Conservation (phyloP, 352 stramenopile species). For the Phytophthora litchii region DNA sequence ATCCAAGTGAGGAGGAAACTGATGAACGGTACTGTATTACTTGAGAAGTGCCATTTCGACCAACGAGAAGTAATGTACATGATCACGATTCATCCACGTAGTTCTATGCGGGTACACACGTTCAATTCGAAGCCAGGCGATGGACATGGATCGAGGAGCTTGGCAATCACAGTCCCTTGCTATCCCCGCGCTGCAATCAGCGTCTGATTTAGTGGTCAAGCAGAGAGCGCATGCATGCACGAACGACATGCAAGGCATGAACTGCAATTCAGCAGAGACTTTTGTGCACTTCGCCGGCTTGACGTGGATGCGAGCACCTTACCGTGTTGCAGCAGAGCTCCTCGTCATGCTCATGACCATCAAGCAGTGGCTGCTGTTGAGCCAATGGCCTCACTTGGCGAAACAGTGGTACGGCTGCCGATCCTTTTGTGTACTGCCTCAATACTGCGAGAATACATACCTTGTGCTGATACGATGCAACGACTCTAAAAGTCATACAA, state of each 20-base stretch:
- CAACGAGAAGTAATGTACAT: too few relatives aligned
- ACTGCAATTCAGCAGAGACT: not conserved
- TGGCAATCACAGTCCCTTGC: constrained; percentile 11
- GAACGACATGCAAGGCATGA: not conserved
- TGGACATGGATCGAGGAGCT: not conserved
- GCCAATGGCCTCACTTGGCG: constrained; percentile 15
- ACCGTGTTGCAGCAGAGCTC: constrained; percentile 8
- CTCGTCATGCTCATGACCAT: constrained; percentile 6
- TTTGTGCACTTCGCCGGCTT: not conserved
- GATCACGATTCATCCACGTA: too few relatives aligned
- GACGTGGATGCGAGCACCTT: constrained; percentile 12
- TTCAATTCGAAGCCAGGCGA: not conserved
- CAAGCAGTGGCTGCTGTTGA: constrained; percentile 9
- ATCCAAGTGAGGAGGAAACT: too few relatives aligned
- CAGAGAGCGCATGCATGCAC: not conserved
- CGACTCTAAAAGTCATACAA: not conserved
- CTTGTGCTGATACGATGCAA: not conserved
- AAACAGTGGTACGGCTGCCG: not conserved
- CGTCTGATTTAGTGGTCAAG: not conserved
- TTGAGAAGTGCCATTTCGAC: too few relatives aligned
- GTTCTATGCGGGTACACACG: too few relatives aligned
- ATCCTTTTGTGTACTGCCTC: constrained; percentile 25
- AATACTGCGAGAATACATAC: constrained; percentile 5
- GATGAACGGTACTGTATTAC: too few relatives aligned
- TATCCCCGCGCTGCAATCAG: constrained; percentile 8